Percentiles rank a stretch among this genome's conserved stretches.
phyloP scores from a whole-genome alignment of 73 alveolate genomes.

The Strombidium stylifer region DNA sequence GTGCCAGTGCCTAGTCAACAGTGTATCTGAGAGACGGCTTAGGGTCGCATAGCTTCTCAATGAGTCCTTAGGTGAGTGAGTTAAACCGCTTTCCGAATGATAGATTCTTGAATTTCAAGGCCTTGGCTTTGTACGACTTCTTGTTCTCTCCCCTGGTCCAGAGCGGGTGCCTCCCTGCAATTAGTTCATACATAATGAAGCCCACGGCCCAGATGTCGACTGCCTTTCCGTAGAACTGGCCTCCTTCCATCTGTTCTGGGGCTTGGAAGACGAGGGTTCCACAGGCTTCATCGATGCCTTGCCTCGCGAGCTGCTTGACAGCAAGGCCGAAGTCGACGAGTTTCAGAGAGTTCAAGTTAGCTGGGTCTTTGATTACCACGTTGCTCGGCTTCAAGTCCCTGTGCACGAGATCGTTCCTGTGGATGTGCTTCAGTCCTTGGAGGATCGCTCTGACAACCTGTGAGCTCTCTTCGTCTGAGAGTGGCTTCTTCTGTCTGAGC shows the following conservation, averaged over 20 bases:
- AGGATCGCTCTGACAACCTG: conserved; percentile 34
- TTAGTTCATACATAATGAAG: conserved; percentile 52
- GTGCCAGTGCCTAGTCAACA: conserved; percentile 38
- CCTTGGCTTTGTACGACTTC: conserved; percentile 23
- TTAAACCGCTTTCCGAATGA: not conserved
- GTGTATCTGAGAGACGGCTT: conserved; percentile 43
- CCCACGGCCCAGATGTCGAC: conserved; percentile 70
- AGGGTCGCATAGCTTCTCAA: conserved; percentile 33
- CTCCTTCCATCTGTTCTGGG: conserved; percentile 60
- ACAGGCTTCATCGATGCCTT: conserved; percentile 42
- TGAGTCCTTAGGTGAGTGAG: conserved; percentile 16
- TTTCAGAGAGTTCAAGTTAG: conserved; percentile 32
- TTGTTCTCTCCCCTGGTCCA: conserved; percentile 25
- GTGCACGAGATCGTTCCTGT: conserved; percentile 43
- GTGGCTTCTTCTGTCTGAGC: not conserved
- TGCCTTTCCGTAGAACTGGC: conserved; percentile 52
- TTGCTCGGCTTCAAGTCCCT: conserved; percentile 64
- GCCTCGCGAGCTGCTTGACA: conserved; percentile 8
- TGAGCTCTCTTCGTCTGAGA: conserved; percentile 34
- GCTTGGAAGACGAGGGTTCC: conserved; percentile 63
- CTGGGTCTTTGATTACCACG: conserved; percentile 29
- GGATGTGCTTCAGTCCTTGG: conserved; percentile 47
- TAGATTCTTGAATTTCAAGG: conserved; percentile 16
- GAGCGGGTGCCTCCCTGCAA: conserved; percentile 55
- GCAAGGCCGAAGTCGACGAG: conserved; percentile 63